Conservation (phyloP, 2,329 filamentous ascomycete species). For the Epichloe sylvatica region DNA sequence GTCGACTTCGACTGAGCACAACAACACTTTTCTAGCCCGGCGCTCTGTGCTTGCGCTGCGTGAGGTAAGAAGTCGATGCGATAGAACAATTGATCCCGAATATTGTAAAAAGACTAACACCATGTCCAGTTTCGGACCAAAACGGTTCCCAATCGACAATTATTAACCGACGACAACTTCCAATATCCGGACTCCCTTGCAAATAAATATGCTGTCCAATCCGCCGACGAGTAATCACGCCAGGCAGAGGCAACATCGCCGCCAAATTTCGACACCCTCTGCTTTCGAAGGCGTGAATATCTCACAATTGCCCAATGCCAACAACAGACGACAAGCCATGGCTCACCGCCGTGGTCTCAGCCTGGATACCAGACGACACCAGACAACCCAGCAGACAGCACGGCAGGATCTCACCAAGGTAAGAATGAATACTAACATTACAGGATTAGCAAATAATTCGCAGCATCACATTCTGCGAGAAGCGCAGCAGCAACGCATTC, state of each 20-base stretch:
- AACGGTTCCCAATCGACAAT: conserved; percentile 37
- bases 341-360: conserved; percentile 73
- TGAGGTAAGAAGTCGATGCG: conserved; percentile 44
- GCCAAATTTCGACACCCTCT: conserved; percentile 75
- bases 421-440: conserved; percentile 41
- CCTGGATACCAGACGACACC: conserved; percentile 57
- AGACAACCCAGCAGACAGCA: conserved; percentile 17
- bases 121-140: conserved; percentile 28
- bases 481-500: conserved; percentile 73
- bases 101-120: conserved; percentile 3
- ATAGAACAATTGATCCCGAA: neutral
- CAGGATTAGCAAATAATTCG: conserved; percentile 40
- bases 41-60: conserved; percentile 71
- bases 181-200: conserved; percentile 53
- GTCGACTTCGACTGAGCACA: conserved; percentile 36
- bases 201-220: conserved; percentile 66
- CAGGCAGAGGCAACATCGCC: conserved; percentile 47
- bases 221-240: conserved; percentile 57
- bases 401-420: conserved; percentile 26
- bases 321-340: conserved; percentile 25
- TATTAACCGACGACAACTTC: conserved; percentile 34
- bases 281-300: conserved; percentile 64
- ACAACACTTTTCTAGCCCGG: conserved; percentile 45
- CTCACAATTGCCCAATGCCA: conserved; percentile 45
- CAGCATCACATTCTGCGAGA: conserved; percentile 70